Evolutionary conservation across 176 grass and related monocot genomes (phyloP).

Genomic region (Oryza punctata): DNA sequence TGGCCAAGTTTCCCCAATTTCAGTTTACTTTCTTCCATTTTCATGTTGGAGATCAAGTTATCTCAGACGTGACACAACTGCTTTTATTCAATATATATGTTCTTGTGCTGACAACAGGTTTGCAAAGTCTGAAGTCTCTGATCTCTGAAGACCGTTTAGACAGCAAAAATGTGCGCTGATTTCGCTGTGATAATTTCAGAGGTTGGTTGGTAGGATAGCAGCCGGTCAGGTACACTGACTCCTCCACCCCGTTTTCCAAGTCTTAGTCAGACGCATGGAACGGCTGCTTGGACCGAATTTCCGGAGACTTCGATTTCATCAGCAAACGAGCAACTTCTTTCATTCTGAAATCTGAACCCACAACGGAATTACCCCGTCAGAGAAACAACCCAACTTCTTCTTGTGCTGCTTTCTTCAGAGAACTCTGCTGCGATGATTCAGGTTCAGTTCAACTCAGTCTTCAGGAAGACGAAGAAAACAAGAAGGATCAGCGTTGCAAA

Average conservation of each 20-base stretch:
- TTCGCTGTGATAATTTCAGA: not conserved
- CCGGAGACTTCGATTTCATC: not conserved
- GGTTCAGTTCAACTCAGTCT: not conserved
- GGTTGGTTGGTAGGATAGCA: slow-evolving; percentile 2
- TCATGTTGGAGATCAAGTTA: not conserved
- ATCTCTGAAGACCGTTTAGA: not conserved
- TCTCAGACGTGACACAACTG: not conserved
- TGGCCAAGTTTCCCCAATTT: not conserved
- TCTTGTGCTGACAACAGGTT: not conserved
- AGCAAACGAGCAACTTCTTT: not conserved
- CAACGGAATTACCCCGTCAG: not conserved
- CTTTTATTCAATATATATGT: not conserved
- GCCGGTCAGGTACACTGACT: not conserved
- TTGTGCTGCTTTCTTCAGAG: not conserved
- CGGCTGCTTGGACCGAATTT: not conserved
- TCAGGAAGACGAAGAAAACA: not conserved
- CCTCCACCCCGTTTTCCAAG: no score
- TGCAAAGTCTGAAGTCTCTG: not conserved
- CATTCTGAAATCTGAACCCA: not conserved
- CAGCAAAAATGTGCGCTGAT: not conserved
- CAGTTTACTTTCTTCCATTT: not conserved
- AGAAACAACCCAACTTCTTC: not conserved
- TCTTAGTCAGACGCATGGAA: not conserved
- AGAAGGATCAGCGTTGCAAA: not conserved
- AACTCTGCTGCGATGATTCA: not conserved